Evolutionary conservation across 192 early-diverging fungal genomes (phyloP), one percentile per base, ranked within the genome.

Genomic region (Linnemannia exigua): DNA sequence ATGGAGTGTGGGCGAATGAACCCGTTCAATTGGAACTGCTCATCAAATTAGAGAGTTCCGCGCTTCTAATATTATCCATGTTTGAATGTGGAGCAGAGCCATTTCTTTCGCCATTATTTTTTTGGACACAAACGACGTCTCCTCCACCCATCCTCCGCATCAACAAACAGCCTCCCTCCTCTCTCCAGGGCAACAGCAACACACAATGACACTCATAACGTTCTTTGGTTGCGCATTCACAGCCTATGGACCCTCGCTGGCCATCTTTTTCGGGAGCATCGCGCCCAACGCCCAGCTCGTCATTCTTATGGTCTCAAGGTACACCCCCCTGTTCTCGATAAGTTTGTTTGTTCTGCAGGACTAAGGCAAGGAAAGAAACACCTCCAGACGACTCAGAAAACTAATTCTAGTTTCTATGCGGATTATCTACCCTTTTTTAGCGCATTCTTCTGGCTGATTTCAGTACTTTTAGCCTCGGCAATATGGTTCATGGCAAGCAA

Each of bases 391-490:
- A 28, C 44, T 5, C 50, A 47, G 36, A 79, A 14, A 38, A 11
- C 33, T 25, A 28, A 67, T 2, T 19, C n/a, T 58, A 35, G 37
- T 63, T 46, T 33, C 61, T n/a, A n/a, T n/a, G n/a, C n/a, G n/a
- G n/a, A n/a, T n/a, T n/a, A 25, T 4, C 35, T 47, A 31, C n/a
- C 67, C 61, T 50, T 54, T 41, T 2, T 63, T 33, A 96, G 96
- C 74, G 95, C 95, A 17, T 96, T 96, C 88, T 96, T 96, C 77
- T 96, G 95, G 92, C 88, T 96, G 19, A 72, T 96, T 28, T 93
- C 96, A 0, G 88, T 96, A 38, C 88, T 96, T 1, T 35, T 96
- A 0, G 89, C 95, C 14, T 94, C 95, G 17, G 86, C 90, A n/a
- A 91, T 96, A 71, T 96, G 95, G 95, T 95, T 88, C 78, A 36